Conservation (phyloP, 2,329 filamentous ascomycete genomes). For the Leptographium lundbergii region DNA sequence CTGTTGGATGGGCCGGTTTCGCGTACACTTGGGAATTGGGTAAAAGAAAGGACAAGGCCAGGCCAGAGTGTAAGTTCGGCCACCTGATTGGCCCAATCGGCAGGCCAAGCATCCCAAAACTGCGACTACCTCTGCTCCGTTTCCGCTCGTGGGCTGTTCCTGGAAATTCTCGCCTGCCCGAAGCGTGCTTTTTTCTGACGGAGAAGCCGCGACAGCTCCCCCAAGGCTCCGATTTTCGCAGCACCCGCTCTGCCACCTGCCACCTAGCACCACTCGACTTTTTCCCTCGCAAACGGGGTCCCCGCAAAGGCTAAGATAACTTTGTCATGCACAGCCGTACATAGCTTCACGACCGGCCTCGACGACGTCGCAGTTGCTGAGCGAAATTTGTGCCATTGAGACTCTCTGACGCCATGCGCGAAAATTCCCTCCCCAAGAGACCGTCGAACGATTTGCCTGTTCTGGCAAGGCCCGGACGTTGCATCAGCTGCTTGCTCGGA, state of each 20-base stretch:
- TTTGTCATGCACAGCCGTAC: background rate
- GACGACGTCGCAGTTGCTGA: background rate
- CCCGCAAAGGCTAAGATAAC: background rate
- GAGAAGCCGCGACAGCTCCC: background rate
- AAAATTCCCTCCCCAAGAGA: background rate
- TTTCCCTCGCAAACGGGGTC: background rate
- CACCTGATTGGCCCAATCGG: background rate
- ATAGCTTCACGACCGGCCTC: background rate
- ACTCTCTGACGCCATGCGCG: background rate
- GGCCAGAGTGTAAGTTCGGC: background rate
- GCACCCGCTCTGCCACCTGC: background rate
- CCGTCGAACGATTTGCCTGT: background rate
- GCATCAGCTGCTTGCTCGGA: background rate
- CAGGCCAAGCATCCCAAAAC: background rate
- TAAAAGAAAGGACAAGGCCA: background rate
- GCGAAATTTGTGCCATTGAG: background rate
- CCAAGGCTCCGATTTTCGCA: background rate
- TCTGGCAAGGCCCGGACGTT: background rate
- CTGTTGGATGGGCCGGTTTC: background rate
- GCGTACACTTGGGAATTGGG: background rate
- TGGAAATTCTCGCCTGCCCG: background rate
- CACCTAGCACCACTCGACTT: background rate
- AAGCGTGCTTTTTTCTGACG: background rate
- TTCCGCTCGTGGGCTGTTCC: slow-evolving; percentile 1
- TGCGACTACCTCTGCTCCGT: background rate